A percentile compares a stretch with the other conserved stretches of the same genome.
Evolutionary conservation across 2,329 filamentous ascomycete genomes (phyloP).

Genomic region (Coleophoma crateriformis): DNA sequence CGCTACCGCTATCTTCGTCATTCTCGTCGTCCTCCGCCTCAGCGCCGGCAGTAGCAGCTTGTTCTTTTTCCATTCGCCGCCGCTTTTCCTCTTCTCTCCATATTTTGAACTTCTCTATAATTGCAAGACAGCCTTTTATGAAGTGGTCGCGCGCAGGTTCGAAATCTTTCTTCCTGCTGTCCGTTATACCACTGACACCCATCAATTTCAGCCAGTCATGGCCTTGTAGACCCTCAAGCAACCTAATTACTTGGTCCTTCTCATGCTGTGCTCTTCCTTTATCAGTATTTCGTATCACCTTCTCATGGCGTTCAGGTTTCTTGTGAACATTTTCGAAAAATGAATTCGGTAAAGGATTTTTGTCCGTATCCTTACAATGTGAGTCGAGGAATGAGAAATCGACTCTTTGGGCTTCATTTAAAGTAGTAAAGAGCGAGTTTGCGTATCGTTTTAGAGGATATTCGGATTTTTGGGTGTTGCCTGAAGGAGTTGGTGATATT

Average conservation of each 20-base stretch:
- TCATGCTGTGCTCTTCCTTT: slow-evolving; percentile 62
- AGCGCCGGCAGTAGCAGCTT: slow-evolving; percentile 42
- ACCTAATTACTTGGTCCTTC: slow-evolving; percentile 56
- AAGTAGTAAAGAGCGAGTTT: slow-evolving; percentile 49
- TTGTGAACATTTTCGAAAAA: slow-evolving; percentile 50
- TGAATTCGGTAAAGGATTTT: slow-evolving; percentile 52
- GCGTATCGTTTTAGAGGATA: slow-evolving; percentile 46
- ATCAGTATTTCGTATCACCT: slow-evolving; percentile 58
- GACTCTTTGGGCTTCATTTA: slow-evolving; percentile 50
- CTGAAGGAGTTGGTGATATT: too few species aligned
- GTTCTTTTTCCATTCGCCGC: slow-evolving; percentile 70
- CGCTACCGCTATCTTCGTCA: slow-evolving; percentile 21
- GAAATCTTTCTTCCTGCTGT: slow-evolving; percentile 79
- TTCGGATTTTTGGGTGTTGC: slow-evolving; percentile 11
- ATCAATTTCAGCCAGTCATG: slow-evolving; percentile 91
- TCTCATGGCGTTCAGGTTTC: slow-evolving; percentile 54
- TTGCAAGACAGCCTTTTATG: slow-evolving; percentile 71
- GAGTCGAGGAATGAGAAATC: slow-evolving; percentile 48
- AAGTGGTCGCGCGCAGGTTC: slow-evolving; percentile 83
- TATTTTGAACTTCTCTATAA: slow-evolving; percentile 79
- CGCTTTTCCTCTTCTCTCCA: slow-evolving; percentile 91
- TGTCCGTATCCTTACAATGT: slow-evolving; percentile 29
- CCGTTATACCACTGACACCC: slow-evolving; percentile 76
- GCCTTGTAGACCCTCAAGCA: slow-evolving; percentile 78
- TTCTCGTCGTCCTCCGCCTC: slow-evolving; percentile 35